Evolutionary conservation across 305 asterid species (phyloP), one percentile per base, ranked within the genome.

Genomic region (Fraxinus velutina): DNA sequence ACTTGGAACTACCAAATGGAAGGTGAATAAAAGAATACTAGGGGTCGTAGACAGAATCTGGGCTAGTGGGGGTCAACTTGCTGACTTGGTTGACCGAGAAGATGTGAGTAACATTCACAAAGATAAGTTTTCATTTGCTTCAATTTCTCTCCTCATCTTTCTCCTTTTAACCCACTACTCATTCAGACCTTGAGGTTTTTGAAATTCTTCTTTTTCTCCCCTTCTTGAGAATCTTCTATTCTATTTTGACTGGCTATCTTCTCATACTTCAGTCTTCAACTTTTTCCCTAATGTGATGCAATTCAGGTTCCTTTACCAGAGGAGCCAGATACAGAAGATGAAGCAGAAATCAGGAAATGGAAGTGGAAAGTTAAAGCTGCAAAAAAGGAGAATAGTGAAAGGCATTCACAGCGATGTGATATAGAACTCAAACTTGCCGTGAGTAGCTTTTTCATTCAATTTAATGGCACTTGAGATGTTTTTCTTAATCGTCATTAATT

Each of bases 1-100:
- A n/a, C 98, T 96, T 72, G 98, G 99, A 68, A 89, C 82, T 87
- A 94, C 98, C 70, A 96, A 92, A 84, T 96, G 99, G 99, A 93
- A 91, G 94, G 90, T 94, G 81, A 96, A 94, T 86, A 96, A 90
- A 87, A 93, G 91, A 89, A 86, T 94, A 76, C 90, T 94, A 77
- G 84, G 92, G 85, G 86, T 93, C 33, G 82, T 96, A 52, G 98
- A 94, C 85, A 90, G 99, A 87, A 90, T 96, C 78, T 96, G 99
- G 99, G 92, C 97, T 80, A 89, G 85, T 85, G 98, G 98, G 72
- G 98, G 98, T 15, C 86, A 90, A 75, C 86, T 96, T 79, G 99
- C 96, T 13, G 98, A 91, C 84, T 88, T 96, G 90, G 97, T 96
- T 62, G 98, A 93, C 84, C 91, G 96, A 80, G 97, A 93, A 37